Base-by-base conservation (phyloP, 495 filamentous ascomycete species). In the Neurospora sp. region DNA sequence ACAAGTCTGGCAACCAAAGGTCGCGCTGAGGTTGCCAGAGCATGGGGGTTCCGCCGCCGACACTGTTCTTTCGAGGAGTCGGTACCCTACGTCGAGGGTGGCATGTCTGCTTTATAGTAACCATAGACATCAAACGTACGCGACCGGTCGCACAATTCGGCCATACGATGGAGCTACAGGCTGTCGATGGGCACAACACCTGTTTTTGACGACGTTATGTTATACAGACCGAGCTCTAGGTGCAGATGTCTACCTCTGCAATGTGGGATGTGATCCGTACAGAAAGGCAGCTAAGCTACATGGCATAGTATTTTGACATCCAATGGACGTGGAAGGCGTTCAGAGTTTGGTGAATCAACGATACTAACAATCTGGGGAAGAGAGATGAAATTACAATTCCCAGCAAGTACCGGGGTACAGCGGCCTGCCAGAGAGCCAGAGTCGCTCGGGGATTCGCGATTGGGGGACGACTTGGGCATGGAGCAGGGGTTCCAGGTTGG, bases 31-130 rank as follows among this genome's bases (percentile, higher is more conserved):
- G 53, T 31, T 61, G 53, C 53, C 53, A 35, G 40, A 74, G 59
- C 59, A 72, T 74, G 76, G 75, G 75, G 75, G 75, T 76, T 73
- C 69, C 70, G 42, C 68, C 53, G 65, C 44, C 71, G 69, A 69
- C 71, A 59, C 45, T 72, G 71, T 59, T 59, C 45, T 59, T 0
- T 35, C 31, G 31, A 35, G 31, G 31, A 35, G 20, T 16, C 22
- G 48, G 22, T 59, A 3, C 27, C 27, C 2, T 31, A 59, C 48
- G 20, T 59, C 48, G 48, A 27, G 20, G 10, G 48, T 59, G 48
- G 5, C 48, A 59, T 31, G 48, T 59, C 22, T 22, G 48, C 20
- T 27, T 59, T 59, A 59, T 59, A 59, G n/a, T n/a, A n/a, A n/a
- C 20, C 22, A 59, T 27, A 59, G 48, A 59, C 48, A 59, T 16